Conservation (phyloP, 164 flowering plant species). For the Hamamelis virginiana region DNA sequence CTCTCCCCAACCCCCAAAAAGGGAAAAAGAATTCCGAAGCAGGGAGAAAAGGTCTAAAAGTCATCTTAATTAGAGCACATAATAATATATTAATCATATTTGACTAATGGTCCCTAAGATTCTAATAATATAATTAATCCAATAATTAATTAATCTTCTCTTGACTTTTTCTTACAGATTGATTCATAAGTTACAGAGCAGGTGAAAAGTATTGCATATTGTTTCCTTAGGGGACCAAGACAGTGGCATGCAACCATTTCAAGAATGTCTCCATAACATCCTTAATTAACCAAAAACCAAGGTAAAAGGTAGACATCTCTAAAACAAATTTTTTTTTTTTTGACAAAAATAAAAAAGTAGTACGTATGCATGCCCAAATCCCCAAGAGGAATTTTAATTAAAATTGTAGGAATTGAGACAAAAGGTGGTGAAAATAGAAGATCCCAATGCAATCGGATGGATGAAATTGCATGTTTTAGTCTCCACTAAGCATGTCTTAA, state of each 20-base stretch:
- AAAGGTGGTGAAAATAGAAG: background rate
- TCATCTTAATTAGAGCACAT: background rate
- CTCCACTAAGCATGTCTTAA: conserved; percentile 7
- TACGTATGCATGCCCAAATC: background rate
- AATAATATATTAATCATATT: background rate
- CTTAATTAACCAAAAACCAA: background rate
- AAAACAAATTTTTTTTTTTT: too few relatives aligned
- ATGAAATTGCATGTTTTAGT: background rate
- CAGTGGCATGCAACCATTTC: conserved; percentile 5
- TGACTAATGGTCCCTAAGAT: background rate
- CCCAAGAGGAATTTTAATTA: background rate
- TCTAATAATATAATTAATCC: background rate
- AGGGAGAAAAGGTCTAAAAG: too few relatives aligned
- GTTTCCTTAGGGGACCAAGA: background rate
- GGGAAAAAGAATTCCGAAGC: too few relatives aligned
- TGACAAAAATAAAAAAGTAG: too few relatives aligned
- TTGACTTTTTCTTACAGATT: background rate
- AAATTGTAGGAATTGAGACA: background rate
- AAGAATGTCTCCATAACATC: conserved; percentile 10
- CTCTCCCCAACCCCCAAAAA: too few relatives aligned
- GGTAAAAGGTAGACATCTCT: background rate
- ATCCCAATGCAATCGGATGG: background rate
- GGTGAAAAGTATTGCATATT: too few relatives aligned
- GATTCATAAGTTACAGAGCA: background rate
- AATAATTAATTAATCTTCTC: background rate